Conservation (phyloP, 768 basidiomycete species). For the Podaxis pistillaris region DNA sequence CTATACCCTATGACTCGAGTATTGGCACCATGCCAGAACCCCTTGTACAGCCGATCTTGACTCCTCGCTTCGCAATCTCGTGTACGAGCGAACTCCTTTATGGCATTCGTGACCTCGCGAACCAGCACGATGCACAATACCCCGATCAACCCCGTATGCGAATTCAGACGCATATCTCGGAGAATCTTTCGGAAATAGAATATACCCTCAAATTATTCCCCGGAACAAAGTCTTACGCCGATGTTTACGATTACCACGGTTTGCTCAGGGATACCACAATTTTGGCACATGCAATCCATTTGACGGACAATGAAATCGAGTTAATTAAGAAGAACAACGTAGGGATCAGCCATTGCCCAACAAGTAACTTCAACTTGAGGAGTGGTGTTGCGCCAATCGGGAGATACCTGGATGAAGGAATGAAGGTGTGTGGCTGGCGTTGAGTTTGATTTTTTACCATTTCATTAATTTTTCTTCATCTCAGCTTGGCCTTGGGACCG, state of each 20-base stretch:
- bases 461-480: conserved; percentile 1
- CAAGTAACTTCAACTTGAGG: conserved; percentile 88
- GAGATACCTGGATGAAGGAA: conserved; percentile 73
- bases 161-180: conserved; percentile 93
- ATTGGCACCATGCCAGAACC: conserved; percentile 34
- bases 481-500: conserved; percentile 93
- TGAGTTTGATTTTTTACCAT: neutral
- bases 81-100: conserved; percentile 72
- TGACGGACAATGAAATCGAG: conserved; percentile 69
- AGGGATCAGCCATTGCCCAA: conserved; percentile 91
- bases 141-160: conserved; percentile 55
- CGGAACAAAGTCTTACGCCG: conserved; percentile 62
- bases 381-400: conserved; percentile 85
- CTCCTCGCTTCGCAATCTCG: conserved; percentile 95
- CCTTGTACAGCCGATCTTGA: conserved; percentile 86
- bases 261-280: conserved; percentile 80
- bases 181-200: conserved; percentile 73
- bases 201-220: conserved; percentile 70
- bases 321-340: conserved; percentile 63
- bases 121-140: neutral
- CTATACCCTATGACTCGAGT: conserved; percentile 23
- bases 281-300: conserved; percentile 83
- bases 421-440: conserved; percentile 60
- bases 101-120: conserved; percentile 60
- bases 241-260: conserved; percentile 77